Base-by-base conservation (phyloP, 345 rosid species). In the Mallotus nudiflorus region DNA sequence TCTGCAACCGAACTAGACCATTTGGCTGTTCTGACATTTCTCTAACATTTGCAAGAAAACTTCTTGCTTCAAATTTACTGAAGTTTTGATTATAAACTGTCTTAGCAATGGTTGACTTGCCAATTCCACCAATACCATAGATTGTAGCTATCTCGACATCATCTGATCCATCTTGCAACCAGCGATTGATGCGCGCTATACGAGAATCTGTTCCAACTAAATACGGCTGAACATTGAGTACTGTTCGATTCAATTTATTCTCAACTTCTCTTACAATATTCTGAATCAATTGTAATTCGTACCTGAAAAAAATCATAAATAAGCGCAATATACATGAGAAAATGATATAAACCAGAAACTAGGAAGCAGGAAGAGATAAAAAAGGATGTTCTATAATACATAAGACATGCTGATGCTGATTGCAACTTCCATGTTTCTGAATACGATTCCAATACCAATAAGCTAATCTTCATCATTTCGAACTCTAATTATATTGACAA, bases 71-170 rank as follows among this genome's bases (percentile, higher is more conserved):
- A 66, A 77, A 82, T 44, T 24, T 65, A 33, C 33, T 4, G 9
- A 62, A 71, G 71, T 71, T 65, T 19, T 62, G 66, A 20, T 77
- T 77, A 65, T 28, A 81, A 29, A 66, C 58, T 31, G 16, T 70
- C 67, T 70, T 70, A 25, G 73, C 66, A 49, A 61, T 70, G 22
- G 78, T 68, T 20, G 73, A 62, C 65, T 75, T 75, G 37, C 78
- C 78, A 45, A 63, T 55, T 27, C 73, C 73, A 61, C 84, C 82
- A 31, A 81, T 58, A n/a, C 84, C 84, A 39, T 63, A 59, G 28
- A 48, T 25, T 29, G 60, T 55, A 39, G 73, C 81, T 60, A 77
- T 67, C 9, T 19, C 77, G 31, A 46, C 77, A 53, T 54, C 58
- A 65, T 68, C 61, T 0, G 79, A 74, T 18, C 46, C 64, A 19